phyloP scores from a whole-genome alignment of 345 rosid species.

The Hibiscus syriacus region DNA sequence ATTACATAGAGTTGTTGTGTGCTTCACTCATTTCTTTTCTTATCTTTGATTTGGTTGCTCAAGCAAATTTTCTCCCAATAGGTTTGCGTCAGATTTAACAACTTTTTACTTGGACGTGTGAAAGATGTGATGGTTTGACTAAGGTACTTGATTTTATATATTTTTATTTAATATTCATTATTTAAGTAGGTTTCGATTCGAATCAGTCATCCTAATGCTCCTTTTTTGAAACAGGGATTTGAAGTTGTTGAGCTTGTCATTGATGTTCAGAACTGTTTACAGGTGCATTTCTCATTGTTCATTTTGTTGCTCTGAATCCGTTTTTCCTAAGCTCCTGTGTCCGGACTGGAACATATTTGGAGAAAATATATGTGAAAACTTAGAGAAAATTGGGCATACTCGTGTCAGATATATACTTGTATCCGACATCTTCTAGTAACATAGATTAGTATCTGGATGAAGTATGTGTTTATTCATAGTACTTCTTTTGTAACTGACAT shows the following conservation, averaged over 20 bases:
- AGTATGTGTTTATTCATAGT: neutral
- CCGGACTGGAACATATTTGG: no score
- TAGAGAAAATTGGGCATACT: neutral
- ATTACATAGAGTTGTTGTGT: neutral
- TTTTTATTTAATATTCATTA: neutral
- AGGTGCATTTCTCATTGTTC: constrained; percentile 11
- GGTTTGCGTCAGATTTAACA: constrained; percentile 80
- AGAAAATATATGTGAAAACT: neutral
- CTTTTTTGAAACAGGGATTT: constrained; percentile 53
- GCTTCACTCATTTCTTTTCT: neutral
- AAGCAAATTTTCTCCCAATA: constrained; percentile 20
- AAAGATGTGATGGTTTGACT: no score
- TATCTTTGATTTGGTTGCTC: constrained; percentile 1
- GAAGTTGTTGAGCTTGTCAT: constrained; percentile 72
- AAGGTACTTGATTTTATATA: constrained; percentile 32
- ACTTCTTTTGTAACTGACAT: constrained; percentile 3
- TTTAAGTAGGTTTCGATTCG: neutral
- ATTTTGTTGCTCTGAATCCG: neutral
- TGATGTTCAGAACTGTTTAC: no score
- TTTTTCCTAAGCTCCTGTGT: neutral
- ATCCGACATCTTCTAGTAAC: neutral
- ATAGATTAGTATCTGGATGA: neutral
- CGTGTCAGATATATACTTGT: neutral
- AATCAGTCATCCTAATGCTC: constrained; percentile 8
- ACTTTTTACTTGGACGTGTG: constrained; percentile 83